These are phyloP conservation scores for Mollisiaceae sp. DNA, from an alignment of 2,329 filamentous ascomycete genomes.

Conservation along the genomic window DNA sequence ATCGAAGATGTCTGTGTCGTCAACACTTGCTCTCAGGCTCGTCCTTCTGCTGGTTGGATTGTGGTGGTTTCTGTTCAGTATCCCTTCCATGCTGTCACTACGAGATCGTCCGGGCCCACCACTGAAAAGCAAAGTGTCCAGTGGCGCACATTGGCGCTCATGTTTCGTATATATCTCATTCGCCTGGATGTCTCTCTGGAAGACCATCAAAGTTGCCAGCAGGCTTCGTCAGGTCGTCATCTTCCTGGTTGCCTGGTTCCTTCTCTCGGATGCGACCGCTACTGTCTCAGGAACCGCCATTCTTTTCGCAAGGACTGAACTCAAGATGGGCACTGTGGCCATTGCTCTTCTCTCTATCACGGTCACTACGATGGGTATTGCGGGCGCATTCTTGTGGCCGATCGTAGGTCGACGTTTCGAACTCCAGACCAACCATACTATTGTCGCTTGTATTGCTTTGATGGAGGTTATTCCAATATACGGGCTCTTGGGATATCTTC, in stretches of 20 bases:
- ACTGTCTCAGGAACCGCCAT: conserved; percentile 95
- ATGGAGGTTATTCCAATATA: conserved; percentile 95
- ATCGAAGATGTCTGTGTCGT: conserved; percentile 65
- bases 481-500: conserved; percentile 85
- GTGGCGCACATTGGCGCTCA: conserved; percentile 41
- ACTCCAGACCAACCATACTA: conserved; percentile 81
- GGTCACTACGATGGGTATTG: conserved; percentile 80
- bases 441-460: conserved; percentile 82
- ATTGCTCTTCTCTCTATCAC: conserved; percentile 93
- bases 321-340: conserved; percentile 87
- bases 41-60: conserved; percentile 84
- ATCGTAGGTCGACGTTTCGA: conserved; percentile 72
- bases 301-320: conserved; percentile 89
- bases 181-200: conserved; percentile 84
- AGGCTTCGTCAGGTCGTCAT: conserved; percentile 74
- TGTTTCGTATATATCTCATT: conserved; percentile 76
- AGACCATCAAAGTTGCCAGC: conserved; percentile 76
- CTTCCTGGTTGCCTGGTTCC: conserved; percentile 89
- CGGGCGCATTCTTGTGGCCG: conserved; percentile 90
- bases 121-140: conserved; percentile 50
- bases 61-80: conserved; percentile 93
- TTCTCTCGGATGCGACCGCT: conserved; percentile 90
- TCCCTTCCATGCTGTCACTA: conserved; percentile 86
- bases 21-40: conserved; percentile 82
- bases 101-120: conserved; percentile 88